Base-by-base conservation (phyloP, 2,329 filamentous ascomycete genomes). In the Exophiala sideris region DNA sequence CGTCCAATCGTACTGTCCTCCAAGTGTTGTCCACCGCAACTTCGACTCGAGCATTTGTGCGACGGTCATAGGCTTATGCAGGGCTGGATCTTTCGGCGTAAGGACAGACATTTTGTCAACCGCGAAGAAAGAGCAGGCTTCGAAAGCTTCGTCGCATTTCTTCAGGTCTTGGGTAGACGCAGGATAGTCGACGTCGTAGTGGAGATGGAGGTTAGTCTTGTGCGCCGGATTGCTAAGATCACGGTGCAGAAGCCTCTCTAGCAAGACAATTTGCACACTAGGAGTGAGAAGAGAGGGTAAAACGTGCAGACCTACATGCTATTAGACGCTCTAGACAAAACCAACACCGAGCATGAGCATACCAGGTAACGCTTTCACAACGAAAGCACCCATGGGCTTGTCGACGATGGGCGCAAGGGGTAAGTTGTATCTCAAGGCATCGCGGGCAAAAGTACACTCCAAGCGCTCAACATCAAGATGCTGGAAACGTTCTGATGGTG, bases 1-100 rank as follows among this genome's bases (percentile, higher is more conserved):
- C 0, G 91, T 95, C 94, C 92, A 97, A 73, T 97, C 89, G 70
- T 97, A 97, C 70, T 97, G 94, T 0, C 91, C 92, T 46, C 94
- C 94, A 2, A 99, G 81, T 0, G 92, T 97, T 39, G 95, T 82
- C 94, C 94, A 99, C 62, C 92, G 89, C 20, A 97, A 80, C 58
- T 89, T 91, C 59, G 86, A 87, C 53, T 85, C 82, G 40, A 97
- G 77, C 29, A 92, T 82, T 65, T 86, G 85, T 45, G 81, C 76
- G 49, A 88, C 76, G 2, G 82, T 79, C 8, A 96, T 75, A 2
- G 89, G 79, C 57, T 86, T 88, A 71, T 96, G 91, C n/a, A 91
- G 72, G 0, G 70, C 60, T 0, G 87, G 77, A 64, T 95, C 84
- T 50, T 88, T 87, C 5, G 92, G 89, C 21, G 58, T 45, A 29